These are phyloP conservation scores for Zygoascus bituminiphila DNA, from an alignment of 805 yeast species.

Conservation along the genomic window DNA sequence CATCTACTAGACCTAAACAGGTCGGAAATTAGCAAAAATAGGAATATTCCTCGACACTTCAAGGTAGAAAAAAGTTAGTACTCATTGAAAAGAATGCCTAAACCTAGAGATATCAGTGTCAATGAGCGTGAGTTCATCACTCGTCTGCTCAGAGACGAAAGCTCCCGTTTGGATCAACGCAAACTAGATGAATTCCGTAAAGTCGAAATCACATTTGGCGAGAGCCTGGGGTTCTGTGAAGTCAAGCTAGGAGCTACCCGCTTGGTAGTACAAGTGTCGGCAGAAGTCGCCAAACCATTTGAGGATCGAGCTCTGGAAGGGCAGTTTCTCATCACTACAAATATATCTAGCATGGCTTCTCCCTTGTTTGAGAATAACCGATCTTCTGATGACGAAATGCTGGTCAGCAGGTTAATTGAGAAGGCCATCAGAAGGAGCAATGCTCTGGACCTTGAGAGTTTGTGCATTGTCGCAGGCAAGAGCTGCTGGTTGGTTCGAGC, in stretches of 20 bases:
- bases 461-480: conserved; percentile 85
- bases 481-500: conserved; percentile 90
- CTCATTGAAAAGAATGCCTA: conserved; percentile 37
- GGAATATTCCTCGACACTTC: neutral
- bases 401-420: conserved; percentile 76
- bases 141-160: conserved; percentile 49
- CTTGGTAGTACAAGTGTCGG: conserved; percentile 63
- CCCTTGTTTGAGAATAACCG: conserved; percentile 70
- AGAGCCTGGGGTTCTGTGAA: conserved; percentile 66
- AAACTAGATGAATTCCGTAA: conserved; percentile 53
- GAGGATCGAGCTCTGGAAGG: conserved; percentile 96
- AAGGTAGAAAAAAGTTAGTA: neutral
- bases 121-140: conserved; percentile 57
- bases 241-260: conserved; percentile 69
- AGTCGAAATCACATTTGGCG: conserved; percentile 55
- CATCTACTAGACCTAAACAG: no score
- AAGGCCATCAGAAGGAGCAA: conserved; percentile 86
- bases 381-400: conserved; percentile 70
- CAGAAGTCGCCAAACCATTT: conserved; percentile 68
- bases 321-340: conserved; percentile 71
- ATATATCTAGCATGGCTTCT: conserved; percentile 83
- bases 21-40: no score
- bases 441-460: conserved; percentile 81
- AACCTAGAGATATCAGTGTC: conserved; percentile 50
- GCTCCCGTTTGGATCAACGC: conserved; percentile 64